Conservation (phyloP, 306 rosid genomes). For the Cicer yamashitae region DNA sequence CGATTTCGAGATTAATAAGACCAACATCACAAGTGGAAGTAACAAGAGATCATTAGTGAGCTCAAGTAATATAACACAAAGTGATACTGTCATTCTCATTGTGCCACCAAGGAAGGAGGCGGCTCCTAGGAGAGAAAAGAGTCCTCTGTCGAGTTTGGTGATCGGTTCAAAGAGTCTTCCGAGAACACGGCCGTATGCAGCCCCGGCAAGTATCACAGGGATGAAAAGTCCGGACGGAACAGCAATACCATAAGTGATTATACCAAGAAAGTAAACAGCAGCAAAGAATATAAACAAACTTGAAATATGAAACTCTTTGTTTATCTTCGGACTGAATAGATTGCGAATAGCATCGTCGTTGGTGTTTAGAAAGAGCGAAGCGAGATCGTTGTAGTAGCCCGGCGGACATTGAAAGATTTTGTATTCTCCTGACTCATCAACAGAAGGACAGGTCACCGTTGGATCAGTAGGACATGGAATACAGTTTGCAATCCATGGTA, state of each 20-base stretch:
- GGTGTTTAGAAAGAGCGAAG: constrained; percentile 88
- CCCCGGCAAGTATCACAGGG: constrained; percentile 95
- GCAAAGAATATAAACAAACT: constrained; percentile 71
- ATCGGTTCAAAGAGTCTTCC: constrained; percentile 68
- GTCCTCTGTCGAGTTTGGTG: constrained; percentile 65
- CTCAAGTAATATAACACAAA: constrained; percentile 89
- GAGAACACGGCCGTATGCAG: constrained; percentile 82
- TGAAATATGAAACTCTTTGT: constrained; percentile 66
- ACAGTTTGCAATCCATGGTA: constrained; percentile 82
- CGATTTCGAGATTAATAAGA: constrained; percentile 72
- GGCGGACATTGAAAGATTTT: constrained; percentile 81
- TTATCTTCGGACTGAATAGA: constrained; percentile 67
- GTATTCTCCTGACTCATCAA: constrained; percentile 75
- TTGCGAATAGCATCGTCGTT: constrained; percentile 94
- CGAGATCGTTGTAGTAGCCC: constrained; percentile 87
- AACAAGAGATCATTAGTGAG: constrained; percentile 90
- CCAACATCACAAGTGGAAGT: constrained; percentile 90
- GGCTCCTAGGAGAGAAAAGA: constrained; percentile 90
- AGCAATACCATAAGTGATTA: constrained; percentile 91
- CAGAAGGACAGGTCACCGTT: constrained; percentile 60
- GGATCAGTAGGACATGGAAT: constrained; percentile 68
- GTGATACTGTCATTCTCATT: constrained; percentile 97
- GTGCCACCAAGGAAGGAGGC: constrained; percentile 96
- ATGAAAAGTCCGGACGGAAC: constrained; percentile 94
- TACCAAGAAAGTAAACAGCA: constrained; percentile 70